These are phyloP conservation scores for Apiosordaria backusii DNA, from an alignment of 495 filamentous ascomycete species.

Conservation along the genomic window DNA sequence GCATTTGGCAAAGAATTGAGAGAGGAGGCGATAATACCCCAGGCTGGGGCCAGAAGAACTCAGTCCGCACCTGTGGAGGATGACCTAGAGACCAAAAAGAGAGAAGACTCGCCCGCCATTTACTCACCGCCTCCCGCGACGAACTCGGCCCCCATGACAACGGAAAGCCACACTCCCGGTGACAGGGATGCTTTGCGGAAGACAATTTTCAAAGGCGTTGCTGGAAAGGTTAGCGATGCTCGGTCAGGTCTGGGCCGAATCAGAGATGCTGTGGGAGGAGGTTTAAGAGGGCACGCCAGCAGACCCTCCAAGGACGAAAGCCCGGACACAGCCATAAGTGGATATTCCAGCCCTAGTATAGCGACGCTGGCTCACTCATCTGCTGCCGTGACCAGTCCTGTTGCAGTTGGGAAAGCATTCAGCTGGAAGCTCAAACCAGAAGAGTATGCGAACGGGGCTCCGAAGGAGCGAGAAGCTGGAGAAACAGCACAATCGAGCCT, in stretches of 20 bases:
- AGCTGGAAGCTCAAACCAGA: conserved; percentile 56
- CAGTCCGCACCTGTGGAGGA: conserved; percentile 49
- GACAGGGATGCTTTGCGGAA: conserved; percentile 67
- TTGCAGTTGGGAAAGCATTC: conserved; percentile 43
- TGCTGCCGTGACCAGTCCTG: conserved; percentile 34
- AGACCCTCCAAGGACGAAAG: conserved; percentile 47
- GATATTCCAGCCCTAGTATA: conserved; percentile 33
- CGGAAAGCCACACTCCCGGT: conserved; percentile 39
- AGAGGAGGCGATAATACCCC: conserved; percentile 17
- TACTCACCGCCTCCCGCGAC: conserved; percentile 34
- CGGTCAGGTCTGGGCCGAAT: conserved; percentile 79
- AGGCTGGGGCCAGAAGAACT: conserved; percentile 50
- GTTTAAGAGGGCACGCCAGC: conserved; percentile 46
- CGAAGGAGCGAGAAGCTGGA: conserved; percentile 33
- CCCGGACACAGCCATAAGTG: conserved; percentile 27
- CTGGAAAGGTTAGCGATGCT: conserved; percentile 76
- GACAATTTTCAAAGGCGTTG: conserved; percentile 73
- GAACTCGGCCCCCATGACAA: conserved; percentile 38
- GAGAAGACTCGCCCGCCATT: conserved; percentile 40
- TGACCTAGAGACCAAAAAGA: conserved; percentile 37
- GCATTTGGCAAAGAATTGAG: conserved; percentile 62
- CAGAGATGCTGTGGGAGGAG: conserved; percentile 72
- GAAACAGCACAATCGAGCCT: conserved; percentile 17
- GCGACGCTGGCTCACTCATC: conserved; percentile 39
- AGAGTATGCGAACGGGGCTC: conserved; percentile 44